phyloP scores from a whole-genome alignment of 768 basidiomycete species.

The Termitomyces sp. region DNA sequence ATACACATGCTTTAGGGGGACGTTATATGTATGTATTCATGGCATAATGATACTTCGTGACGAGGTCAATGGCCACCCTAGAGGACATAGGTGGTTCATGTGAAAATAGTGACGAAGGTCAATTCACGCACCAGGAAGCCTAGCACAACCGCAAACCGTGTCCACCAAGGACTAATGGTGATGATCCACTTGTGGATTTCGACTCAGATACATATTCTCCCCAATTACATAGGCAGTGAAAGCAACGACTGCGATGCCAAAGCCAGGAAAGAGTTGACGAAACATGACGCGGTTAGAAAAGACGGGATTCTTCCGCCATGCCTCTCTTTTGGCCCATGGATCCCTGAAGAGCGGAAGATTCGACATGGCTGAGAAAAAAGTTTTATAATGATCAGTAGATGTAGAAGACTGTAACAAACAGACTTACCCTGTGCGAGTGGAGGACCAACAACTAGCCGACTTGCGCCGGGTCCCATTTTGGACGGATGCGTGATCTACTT shows the following conservation, averaged over 20 bases:
- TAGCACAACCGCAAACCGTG: no score
- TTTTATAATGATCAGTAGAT: slow-evolving; percentile 4
- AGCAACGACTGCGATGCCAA: slow-evolving; percentile 87
- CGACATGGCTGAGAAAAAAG: slow-evolving; percentile 36
- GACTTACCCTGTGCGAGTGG: slow-evolving; percentile 10
- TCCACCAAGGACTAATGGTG: slow-evolving; percentile 19
- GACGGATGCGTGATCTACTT: slow-evolving; percentile 30
- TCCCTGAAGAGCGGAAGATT: slow-evolving; percentile 79
- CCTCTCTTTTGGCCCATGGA: slow-evolving; percentile 91
- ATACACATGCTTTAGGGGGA: not conserved
- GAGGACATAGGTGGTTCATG: not conserved
- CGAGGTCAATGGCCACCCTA: not conserved
- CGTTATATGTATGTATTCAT: not conserved
- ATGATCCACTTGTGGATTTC: slow-evolving; percentile 18
- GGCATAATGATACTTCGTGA: not conserved
- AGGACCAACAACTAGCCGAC: not conserved
- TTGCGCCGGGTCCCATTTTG: not conserved
- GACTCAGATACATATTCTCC: slow-evolving; percentile 62
- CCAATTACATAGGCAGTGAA: slow-evolving; percentile 88
- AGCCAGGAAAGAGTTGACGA: slow-evolving; percentile 87
- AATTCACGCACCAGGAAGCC: slow-evolving; percentile 11
- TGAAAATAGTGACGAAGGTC: not conserved
- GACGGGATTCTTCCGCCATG: slow-evolving; percentile 88
- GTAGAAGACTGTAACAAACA: not conserved
- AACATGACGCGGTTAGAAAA: slow-evolving; percentile 87